Conservation (phyloP, 2,329 filamentous ascomycete species). For the Exophiala calicioides region DNA sequence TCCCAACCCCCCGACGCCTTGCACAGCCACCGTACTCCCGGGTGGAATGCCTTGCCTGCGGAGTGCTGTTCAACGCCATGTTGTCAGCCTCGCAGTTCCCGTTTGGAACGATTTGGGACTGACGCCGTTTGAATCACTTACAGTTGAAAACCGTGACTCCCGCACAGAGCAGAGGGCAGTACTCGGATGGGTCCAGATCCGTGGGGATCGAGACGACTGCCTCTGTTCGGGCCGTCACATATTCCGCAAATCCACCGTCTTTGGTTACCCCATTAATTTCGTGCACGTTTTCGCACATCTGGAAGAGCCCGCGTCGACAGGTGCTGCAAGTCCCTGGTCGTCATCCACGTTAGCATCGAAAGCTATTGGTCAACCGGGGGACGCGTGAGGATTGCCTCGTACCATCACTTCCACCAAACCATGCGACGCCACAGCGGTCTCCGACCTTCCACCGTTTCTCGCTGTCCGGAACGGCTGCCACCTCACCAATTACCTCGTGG, state of each 20-base stretch:
- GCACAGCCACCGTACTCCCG: conserved; percentile 52
- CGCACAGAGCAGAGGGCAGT: conserved; percentile 51
- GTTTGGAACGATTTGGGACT: not conserved
- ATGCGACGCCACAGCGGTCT: conserved; percentile 55
- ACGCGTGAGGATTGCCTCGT: not conserved
- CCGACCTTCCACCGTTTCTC: conserved; percentile 63
- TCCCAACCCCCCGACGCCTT: conserved; percentile 56
- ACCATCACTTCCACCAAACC: conserved; percentile 62
- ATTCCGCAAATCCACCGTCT: conserved; percentile 63
- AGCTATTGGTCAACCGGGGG: not conserved
- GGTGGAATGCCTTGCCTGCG: conserved; percentile 49
- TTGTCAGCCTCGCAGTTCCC: not conserved
- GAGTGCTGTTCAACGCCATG: conserved; percentile 37
- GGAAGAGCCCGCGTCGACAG: conserved; percentile 65
- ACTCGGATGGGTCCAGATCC: conserved; percentile 48
- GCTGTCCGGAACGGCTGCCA: conserved; percentile 60
- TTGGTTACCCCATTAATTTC: conserved; percentile 65
- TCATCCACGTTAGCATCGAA: too few species aligned
- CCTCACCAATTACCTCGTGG: conserved; percentile 70
- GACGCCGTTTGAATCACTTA: too few species aligned
- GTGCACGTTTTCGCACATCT: conserved; percentile 67
- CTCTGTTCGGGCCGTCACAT: conserved; percentile 41
- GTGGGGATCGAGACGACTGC: conserved; percentile 50
- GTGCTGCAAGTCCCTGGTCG: conserved; percentile 58
- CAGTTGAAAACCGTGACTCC: conserved; percentile 57